Percentiles rank a stretch among this genome's conserved stretches.
Evolutionary conservation across 352 stramenopile species (phyloP).

Genomic region (Pythium sukuiense): DNA sequence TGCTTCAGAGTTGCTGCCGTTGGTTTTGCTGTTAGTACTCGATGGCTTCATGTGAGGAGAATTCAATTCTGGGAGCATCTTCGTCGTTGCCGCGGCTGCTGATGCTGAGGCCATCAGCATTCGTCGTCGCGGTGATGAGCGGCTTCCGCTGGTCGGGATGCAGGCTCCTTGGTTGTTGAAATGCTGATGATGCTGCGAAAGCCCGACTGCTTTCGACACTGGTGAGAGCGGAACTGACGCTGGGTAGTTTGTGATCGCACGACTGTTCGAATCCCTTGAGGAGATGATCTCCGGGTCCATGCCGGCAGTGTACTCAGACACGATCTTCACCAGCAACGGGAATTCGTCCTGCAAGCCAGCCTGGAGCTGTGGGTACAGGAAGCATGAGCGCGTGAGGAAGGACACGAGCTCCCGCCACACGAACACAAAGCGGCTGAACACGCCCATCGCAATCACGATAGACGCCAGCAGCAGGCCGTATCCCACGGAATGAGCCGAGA

Average conservation of each 20-base stretch:
- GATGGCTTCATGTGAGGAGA: neutral
- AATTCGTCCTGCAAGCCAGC: constrained; percentile 73
- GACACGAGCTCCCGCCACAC: constrained; percentile 78
- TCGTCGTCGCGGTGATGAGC: constrained; percentile 16
- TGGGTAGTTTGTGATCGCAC: constrained; percentile 20
- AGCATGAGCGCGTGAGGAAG: constrained; percentile 80
- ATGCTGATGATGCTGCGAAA: neutral
- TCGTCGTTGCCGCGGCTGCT: neutral
- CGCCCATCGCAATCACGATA: constrained; percentile 75
- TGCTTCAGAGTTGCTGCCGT: neutral
- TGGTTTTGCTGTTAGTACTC: neutral
- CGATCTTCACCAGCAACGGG: constrained; percentile 75
- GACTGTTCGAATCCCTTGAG: constrained; percentile 31
- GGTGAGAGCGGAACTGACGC: neutral
- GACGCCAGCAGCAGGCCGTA: constrained; percentile 73
- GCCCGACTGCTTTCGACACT: neutral
- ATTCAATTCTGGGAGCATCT: neutral
- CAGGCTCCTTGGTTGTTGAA: neutral
- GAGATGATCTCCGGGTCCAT: constrained; percentile 81
- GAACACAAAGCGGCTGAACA: constrained; percentile 79
- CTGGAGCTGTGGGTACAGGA: constrained; percentile 79
- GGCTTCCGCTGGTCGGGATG: neutral
- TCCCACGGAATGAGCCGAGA: constrained; percentile 77
- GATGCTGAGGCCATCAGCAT: constrained; percentile 10
- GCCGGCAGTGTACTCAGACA: constrained; percentile 79